Evolutionary conservation across 2,329 filamentous ascomycete species (phyloP).

Genomic region (Keithomyces neogunnii): DNA sequence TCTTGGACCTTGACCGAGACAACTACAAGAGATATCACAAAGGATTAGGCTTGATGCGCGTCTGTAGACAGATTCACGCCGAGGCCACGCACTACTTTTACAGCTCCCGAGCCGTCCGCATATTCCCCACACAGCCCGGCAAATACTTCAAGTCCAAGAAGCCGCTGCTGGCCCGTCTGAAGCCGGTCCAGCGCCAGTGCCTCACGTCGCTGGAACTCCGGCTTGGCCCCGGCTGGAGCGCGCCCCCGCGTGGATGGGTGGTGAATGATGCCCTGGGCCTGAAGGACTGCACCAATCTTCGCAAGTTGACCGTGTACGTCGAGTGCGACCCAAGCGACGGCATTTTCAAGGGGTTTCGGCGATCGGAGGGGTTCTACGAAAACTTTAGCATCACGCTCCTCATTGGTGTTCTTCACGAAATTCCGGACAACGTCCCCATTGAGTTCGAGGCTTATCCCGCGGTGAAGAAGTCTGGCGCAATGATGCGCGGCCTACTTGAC

Average conservation of each 20-base stretch:
- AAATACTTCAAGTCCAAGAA: conserved; percentile 66
- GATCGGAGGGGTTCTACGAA: conserved; percentile 61
- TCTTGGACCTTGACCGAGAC: conserved; percentile 58
- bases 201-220: conserved; percentile 61
- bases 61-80: conserved; percentile 49
- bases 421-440: conserved; percentile 48
- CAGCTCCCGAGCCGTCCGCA: conserved; percentile 49
- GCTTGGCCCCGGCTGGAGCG: conserved; percentile 64
- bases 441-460: conserved; percentile 63
- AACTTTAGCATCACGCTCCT: conserved; percentile 53
- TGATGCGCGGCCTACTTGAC: conserved; percentile 54
- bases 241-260: conserved; percentile 62
- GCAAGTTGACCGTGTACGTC: conserved; percentile 57
- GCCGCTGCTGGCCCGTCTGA: conserved; percentile 60
- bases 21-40: conserved; percentile 56
- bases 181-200: conserved; percentile 46
- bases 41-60: conserved; percentile 51
- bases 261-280: conserved; percentile 58
- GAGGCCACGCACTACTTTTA: conserved; percentile 63
- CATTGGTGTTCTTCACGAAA: conserved; percentile 42
- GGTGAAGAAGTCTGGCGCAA: conserved; percentile 55
- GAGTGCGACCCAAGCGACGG: conserved; percentile 63
- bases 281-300: conserved; percentile 49
- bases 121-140: conserved; percentile 58
- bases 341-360: conserved; percentile 59